phyloP scores from a whole-genome alignment of 257 asterid genomes.

The Scutellaria baicalensis region DNA sequence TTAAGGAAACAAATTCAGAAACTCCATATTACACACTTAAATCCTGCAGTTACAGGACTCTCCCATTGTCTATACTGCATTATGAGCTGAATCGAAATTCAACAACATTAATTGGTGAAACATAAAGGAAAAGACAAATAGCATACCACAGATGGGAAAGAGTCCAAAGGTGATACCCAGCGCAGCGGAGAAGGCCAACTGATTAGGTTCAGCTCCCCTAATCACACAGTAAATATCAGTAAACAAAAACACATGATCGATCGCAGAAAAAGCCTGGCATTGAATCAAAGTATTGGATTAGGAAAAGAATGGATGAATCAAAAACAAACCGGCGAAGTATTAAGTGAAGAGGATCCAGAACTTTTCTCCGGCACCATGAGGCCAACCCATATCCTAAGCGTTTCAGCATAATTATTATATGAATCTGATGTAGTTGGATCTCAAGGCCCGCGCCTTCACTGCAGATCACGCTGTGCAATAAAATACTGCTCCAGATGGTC shows the following conservation, averaged over 20 bases:
- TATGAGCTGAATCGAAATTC: not conserved
- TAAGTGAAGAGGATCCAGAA: slow-evolving; percentile 74
- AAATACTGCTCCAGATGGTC: too few relatives aligned
- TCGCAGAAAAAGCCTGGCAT: not conserved
- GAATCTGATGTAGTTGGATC: not conserved
- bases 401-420: slow-evolving; percentile 18
- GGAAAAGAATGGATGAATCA: slow-evolving; percentile 1
- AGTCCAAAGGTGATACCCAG: slow-evolving; percentile 77
- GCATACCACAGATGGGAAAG: slow-evolving; percentile 83
- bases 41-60: not conserved
- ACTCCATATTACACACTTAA: not conserved
- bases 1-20: not conserved
- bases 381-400: slow-evolving; percentile 33
- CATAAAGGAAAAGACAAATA: not conserved
- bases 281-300: not conserved
- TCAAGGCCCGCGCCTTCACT: too few relatives aligned
- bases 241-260: not conserved
- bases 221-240: not conserved
- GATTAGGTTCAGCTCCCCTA: slow-evolving; percentile 94
- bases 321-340: slow-evolving; percentile 72
- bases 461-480: too few relatives aligned
- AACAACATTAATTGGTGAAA: not conserved
- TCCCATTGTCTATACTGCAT: not conserved
- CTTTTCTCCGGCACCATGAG: slow-evolving; percentile 51
- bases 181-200: slow-evolving; percentile 84